phyloP scores from a whole-genome alignment of 192 early-diverging fungal species.

The Chytriomyces hyalinus region DNA sequence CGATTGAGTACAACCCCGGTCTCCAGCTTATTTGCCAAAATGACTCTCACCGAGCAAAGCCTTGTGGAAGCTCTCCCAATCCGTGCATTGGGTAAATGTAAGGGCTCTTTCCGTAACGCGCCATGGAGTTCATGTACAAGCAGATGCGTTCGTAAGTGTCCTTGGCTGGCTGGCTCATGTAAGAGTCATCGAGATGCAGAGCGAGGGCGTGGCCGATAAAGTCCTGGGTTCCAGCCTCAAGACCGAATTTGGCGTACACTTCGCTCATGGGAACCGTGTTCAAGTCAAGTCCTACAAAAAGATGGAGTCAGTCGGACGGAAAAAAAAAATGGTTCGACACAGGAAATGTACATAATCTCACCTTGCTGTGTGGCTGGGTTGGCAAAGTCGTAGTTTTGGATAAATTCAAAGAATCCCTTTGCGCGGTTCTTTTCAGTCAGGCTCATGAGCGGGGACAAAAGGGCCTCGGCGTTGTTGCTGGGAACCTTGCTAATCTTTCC shows the following conservation, averaged over 20 bases:
- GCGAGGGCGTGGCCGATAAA: conserved; percentile 98
- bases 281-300: conserved; percentile 42
- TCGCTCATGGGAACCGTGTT: conserved; percentile 73
- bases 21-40: too few species aligned
- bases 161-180: conserved; percentile 66
- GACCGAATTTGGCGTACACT: conserved; percentile 86
- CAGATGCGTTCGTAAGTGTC: conserved; percentile 90
- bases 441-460: conserved; percentile 85
- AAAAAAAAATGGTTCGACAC: too few species aligned
- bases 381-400: conserved; percentile 80
- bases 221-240: conserved; percentile 93
- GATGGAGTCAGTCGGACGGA: too few species aligned
- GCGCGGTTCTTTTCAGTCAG: conserved; percentile 90
- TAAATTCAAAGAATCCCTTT: conserved; percentile 94
- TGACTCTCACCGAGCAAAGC: conserved; percentile 85
- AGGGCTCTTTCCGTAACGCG: conserved; percentile 91
- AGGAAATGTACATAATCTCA: too few species aligned
- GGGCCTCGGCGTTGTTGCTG: conserved; percentile 82
- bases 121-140: conserved; percentile 90
- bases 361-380: conserved; percentile 72
- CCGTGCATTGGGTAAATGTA: conserved; percentile 99
- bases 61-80: conserved; percentile 96
- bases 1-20: too few species aligned
- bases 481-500: conserved; percentile 95
- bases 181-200: conserved; percentile 87